These are phyloP conservation scores for Citrus unshiu DNA, from an alignment of 345 rosid species.

Conservation along the genomic window DNA sequence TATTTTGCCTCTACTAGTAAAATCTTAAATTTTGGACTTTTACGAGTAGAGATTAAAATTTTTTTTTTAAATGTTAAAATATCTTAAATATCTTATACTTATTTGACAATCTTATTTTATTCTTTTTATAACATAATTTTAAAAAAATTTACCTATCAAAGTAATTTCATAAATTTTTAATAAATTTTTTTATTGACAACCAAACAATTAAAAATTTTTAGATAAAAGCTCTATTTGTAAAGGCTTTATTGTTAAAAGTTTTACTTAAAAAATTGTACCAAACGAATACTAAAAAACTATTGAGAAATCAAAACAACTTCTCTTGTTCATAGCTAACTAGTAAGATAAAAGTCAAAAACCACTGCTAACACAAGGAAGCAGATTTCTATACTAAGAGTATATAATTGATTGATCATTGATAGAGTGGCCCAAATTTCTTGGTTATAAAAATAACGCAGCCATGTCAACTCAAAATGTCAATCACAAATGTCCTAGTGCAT, in stretches of 20 bases:
- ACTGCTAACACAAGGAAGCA: neutral
- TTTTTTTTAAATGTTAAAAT: no score
- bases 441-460: neutral
- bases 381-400: neutral
- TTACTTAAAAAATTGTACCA: no score
- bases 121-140: no score
- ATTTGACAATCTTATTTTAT: no score
- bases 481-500: neutral
- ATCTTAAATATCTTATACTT: no score
- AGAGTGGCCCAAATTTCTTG: neutral
- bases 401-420: neutral
- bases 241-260: fast-evolving
- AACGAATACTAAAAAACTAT: neutral
- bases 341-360: neutral
- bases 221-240: no score
- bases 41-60: no score
- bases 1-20: fast-evolving
- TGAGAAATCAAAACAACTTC: neutral
- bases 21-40: fast-evolving
- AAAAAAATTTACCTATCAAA: no score
- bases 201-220: no score
- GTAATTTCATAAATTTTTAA: no score
- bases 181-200: no score
- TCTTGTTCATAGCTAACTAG: neutral
- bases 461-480: neutral